phyloP scores from a whole-genome alignment of 1,139 yeast genomes.

The Arxiozyma heterogenica region DNA sequence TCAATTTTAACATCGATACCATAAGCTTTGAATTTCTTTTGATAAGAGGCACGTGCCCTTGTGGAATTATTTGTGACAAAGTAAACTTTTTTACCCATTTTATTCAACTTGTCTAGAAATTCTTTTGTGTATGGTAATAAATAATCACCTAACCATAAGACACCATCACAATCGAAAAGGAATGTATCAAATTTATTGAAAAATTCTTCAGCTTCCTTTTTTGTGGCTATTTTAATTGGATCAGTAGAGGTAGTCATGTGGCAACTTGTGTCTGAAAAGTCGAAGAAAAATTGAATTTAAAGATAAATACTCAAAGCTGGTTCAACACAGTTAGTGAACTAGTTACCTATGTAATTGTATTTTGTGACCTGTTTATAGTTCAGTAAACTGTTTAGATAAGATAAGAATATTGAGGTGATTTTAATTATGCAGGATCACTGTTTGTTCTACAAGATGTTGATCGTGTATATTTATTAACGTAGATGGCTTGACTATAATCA shows the following conservation, averaged over 20 bases:
- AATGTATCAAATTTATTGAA: constrained; percentile 66
- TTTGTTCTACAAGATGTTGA: too few relatives aligned
- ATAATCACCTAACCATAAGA: constrained; percentile 75
- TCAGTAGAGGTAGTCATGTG: constrained; percentile 18
- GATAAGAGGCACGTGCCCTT: constrained; percentile 71
- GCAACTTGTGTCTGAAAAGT: too few relatives aligned
- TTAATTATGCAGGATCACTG: too few relatives aligned
- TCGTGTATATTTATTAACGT: neutral
- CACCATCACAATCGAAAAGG: constrained; percentile 91
- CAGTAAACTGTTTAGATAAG: too few relatives aligned
- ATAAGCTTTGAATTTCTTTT: constrained; percentile 61
- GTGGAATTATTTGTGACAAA: constrained; percentile 96
- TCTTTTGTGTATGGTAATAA: constrained; percentile 66
- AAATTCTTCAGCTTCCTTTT: constrained; percentile 44
- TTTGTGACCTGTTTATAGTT: too few relatives aligned
- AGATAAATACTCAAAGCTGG: too few relatives aligned
- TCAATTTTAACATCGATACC: constrained; percentile 60
- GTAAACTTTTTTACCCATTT: constrained; percentile 52
- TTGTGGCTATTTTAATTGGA: constrained; percentile 38
- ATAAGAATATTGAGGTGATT: too few relatives aligned
- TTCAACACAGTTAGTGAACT: too few relatives aligned
- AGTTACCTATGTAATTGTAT: too few relatives aligned
- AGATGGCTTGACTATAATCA: neutral
- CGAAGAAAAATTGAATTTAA: too few relatives aligned
- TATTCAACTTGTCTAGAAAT: constrained; percentile 48